A percentile compares a stretch with the other conserved stretches of the same genome.
These are phyloP conservation scores for Puccinellia tenuiflora DNA, from an alignment of 176 grass and related monocot species.

Conservation along the genomic window DNA sequence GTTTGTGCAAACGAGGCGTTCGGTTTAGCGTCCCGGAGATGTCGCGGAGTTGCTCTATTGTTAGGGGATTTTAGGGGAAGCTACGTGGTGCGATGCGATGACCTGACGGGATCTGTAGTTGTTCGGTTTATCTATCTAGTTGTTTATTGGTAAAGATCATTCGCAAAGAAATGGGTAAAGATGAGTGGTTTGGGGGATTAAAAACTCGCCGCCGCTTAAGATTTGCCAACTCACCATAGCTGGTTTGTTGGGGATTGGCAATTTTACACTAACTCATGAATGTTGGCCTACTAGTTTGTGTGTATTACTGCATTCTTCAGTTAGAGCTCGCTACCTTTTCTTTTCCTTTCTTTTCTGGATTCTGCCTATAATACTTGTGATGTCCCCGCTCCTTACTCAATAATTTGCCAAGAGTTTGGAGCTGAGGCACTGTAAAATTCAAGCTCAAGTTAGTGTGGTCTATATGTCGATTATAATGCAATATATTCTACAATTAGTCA, in stretches of 20 bases:
- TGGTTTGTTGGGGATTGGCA: neutral
- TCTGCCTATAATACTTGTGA: neutral
- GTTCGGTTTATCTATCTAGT: too few relatives aligned
- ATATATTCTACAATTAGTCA: slow-evolving; percentile 28
- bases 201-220: neutral
- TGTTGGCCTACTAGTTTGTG: neutral
- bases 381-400: neutral
- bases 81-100: neutral
- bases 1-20: neutral
- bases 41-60: neutral
- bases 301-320: neutral
- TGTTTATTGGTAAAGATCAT: too few relatives aligned
- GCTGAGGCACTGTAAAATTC: neutral
- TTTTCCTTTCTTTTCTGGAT: neutral
- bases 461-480: slow-evolving; percentile 25
- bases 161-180: too few relatives aligned
- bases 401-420: neutral
- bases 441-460: slow-evolving; percentile 5
- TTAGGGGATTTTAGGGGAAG: neutral
- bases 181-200: neutral
- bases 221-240: neutral
- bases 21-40: neutral
- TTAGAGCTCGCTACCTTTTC: neutral
- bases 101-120: too few relatives aligned
- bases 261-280: neutral